Base-by-base conservation (phyloP, 768 basidiomycete genomes). In the Lactarius hatsudake region DNA sequence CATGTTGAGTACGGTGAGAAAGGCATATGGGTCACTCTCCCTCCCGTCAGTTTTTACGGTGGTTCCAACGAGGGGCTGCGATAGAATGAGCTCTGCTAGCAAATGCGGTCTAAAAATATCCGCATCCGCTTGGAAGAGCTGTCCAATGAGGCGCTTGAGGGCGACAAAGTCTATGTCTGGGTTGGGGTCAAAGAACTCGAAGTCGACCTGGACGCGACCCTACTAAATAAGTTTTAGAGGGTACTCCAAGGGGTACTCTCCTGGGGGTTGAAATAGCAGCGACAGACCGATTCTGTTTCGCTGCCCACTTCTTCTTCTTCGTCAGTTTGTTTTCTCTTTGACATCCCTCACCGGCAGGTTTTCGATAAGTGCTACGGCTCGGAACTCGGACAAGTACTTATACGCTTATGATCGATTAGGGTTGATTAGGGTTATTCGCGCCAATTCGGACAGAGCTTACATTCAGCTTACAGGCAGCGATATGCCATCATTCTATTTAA, bases 121-220 rank as follows among this genome's bases (percentile, higher is more conserved):
- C 0, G 93, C 87, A 74, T 98, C 96, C 45, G 81, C 78, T 30
- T 86, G 82, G 71, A 93, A 87, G 32, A 91, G 86, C 75, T 93
- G 91, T 0, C 74, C 74, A 17, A 90, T 75, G 1, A 93, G 82
- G 0, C 91, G 84, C 63, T 92, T 91, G 73, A 96, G 80, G 2
- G 95, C 93, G 69, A 91, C 87, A 75, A 90, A 97, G 79, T 98
- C 96, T 72, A 92, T 78, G 30, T 76, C 82, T 3, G 91, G 86
- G 71, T 91, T 89, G 7, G 93, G 87, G 75, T 93, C 89, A 82
- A 93, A 96, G 75, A 97, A 98, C 71, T 97, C 94, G 73, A 98
- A 98, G 73, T 90, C 89, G 71, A 96, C 89, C 76, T 96, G 85
- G 78, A 96, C 83, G 72, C 89, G 82, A 74, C 81, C 84, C 84